These are phyloP conservation scores for Malassezia restricta DNA, from an alignment of 1,284 basidiomycete species.

Conservation along the genomic window DNA sequence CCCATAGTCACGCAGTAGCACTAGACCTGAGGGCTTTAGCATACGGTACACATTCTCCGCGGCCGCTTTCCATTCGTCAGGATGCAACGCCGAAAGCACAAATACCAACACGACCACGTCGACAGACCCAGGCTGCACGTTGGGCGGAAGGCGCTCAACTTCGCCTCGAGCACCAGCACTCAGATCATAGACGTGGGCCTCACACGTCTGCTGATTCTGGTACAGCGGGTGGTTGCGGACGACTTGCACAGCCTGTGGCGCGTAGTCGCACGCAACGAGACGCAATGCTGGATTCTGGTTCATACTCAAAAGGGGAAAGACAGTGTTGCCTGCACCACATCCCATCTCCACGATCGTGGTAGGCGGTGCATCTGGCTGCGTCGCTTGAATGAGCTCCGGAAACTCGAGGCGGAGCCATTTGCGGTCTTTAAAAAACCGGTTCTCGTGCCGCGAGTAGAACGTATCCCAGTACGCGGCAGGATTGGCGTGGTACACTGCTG, in stretches of 20 bases:
- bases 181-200: conserved; percentile 82
- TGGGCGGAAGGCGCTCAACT: conserved; percentile 17
- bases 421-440: conserved; percentile 44
- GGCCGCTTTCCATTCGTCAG: conserved; percentile 76
- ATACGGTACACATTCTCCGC: conserved; percentile 65
- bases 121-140: conserved; percentile 51
- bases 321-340: conserved; percentile 64
- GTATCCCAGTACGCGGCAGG: conserved; percentile 36
- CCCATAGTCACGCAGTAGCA: conserved; percentile 87
- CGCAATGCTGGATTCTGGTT: conserved; percentile 70
- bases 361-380: conserved; percentile 13
- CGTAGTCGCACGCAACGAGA: conserved; percentile 79
- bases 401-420: conserved; percentile 43
- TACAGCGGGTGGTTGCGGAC: conserved; percentile 53
- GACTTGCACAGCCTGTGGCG: conserved; percentile 74
- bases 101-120: conserved; percentile 90
- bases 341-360: conserved; percentile 38
- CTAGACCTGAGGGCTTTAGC: conserved; percentile 67
- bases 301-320: conserved; percentile 70
- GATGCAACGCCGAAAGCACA: conserved; percentile 85
- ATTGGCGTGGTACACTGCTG: conserved; percentile 21
- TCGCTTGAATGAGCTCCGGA: conserved; percentile 35
- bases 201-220: conserved; percentile 48
- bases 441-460: conserved; percentile 37
- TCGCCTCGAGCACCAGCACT: conserved; percentile 45